A percentile compares a stretch with the other conserved stretches of the same genome.
Conservation (phyloP, 2,329 filamentous ascomycete species). For the Gnomoniopsis sp. region DNA sequence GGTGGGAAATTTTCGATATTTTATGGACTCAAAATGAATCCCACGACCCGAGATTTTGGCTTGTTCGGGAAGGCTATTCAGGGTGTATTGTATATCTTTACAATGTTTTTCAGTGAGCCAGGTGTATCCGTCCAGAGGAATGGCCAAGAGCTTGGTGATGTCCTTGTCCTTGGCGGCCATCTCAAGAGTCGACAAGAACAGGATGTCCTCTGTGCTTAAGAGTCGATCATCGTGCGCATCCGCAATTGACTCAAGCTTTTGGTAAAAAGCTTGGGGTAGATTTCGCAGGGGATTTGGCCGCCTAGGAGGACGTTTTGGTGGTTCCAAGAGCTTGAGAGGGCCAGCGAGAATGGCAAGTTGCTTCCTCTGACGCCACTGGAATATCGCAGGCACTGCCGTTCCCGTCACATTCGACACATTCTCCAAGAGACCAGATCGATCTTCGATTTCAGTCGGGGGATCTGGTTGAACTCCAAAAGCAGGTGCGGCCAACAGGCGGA, state of each 20-base stretch:
- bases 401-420: constrained; percentile 11
- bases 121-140: constrained; percentile 8
- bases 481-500: neutral
- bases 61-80: constrained; percentile 5
- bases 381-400: constrained; percentile 11
- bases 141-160: constrained; percentile 14
- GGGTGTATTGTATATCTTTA: constrained; percentile 9
- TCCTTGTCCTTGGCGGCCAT: constrained; percentile 16
- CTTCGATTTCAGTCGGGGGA: constrained; percentile 1
- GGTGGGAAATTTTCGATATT: neutral
- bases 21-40: constrained; percentile 2
- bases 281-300: constrained; percentile 6
- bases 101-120: constrained; percentile 14
- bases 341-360: neutral
- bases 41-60: constrained; percentile 1
- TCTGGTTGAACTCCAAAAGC: constrained; percentile 1
- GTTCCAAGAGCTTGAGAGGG: constrained; percentile 1
- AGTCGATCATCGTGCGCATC: neutral
- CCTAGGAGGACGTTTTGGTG: neutral
- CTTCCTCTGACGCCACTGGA: constrained; percentile 15
- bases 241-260: neutral
- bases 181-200: constrained; percentile 7
- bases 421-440: constrained; percentile 8
- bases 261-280: constrained; percentile 2
- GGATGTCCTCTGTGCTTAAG: constrained; percentile 1